Conservation (phyloP, 331 rosid genomes). For the Pyracantha coccinea region DNA sequence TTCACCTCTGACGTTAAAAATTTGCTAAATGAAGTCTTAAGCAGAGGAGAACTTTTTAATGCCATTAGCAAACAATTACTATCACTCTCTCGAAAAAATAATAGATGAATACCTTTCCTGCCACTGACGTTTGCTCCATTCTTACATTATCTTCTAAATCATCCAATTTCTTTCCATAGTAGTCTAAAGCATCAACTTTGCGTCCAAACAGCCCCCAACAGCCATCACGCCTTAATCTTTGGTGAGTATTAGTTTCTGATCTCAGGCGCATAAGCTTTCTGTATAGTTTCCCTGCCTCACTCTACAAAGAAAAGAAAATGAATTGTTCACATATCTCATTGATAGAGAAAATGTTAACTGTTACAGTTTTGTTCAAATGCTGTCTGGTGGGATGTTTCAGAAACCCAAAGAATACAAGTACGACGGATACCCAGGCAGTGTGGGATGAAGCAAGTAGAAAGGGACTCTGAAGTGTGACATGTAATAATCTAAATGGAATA, state of each 20-base stretch:
- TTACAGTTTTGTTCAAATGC: not conserved
- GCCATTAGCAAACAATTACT: not conserved
- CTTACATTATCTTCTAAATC: slow-evolving; percentile 56
- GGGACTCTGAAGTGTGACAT: not conserved
- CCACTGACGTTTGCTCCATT: slow-evolving; percentile 49
- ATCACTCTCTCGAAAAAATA: not conserved
- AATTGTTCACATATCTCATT: not conserved
- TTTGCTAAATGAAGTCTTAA: not conserved
- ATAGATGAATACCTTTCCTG: slow-evolving; percentile 38
- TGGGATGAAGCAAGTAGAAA: not conserved
- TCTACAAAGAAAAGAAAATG: slow-evolving; percentile 27
- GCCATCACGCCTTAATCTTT: slow-evolving; percentile 46
- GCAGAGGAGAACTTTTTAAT: not conserved
- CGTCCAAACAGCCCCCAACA: slow-evolving; percentile 53
- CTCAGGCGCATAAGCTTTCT: slow-evolving; percentile 39
- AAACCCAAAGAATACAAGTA: not conserved
- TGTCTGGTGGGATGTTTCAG: not conserved
- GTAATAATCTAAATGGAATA: not conserved
- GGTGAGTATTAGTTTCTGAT: slow-evolving; percentile 21
- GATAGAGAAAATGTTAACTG: not conserved
- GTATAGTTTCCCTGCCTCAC: slow-evolving; percentile 53
- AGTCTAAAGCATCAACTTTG: slow-evolving; percentile 39
- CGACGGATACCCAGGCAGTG: not conserved
- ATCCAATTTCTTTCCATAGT: slow-evolving; percentile 52
- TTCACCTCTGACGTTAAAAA: not conserved